Evolutionary conservation across 805 yeast genomes (phyloP).

Genomic region (Wickerhamomyces chaumierensis): DNA sequence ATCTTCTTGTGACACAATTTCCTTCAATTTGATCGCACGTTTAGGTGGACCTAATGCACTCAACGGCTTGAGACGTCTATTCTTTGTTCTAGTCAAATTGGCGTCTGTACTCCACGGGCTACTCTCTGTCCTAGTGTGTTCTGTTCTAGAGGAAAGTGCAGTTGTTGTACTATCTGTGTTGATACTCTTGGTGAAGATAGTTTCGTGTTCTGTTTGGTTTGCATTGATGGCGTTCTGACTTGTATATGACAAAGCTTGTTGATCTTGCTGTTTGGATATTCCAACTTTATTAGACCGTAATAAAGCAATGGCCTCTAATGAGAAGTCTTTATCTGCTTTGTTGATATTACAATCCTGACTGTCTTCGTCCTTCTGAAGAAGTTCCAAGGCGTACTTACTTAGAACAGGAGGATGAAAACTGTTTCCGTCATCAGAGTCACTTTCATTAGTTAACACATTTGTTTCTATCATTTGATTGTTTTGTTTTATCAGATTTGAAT

Average conservation of each 20-base stretch:
- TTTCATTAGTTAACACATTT: conserved; percentile 3
- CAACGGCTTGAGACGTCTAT: conserved; percentile 18
- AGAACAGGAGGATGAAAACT: conserved; percentile 49
- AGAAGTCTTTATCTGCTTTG: no score
- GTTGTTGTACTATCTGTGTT: not conserved
- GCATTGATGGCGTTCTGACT: conserved; percentile 8
- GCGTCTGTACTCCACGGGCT: conserved; percentile 1
- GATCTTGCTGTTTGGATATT: conserved; percentile 7
- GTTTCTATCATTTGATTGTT: not conserved
- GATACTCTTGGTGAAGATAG: conserved; percentile 13
- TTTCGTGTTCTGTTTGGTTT: conserved; percentile 14
- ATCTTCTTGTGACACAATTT: conserved; percentile 16
- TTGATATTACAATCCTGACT: no score
- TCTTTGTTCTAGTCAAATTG: not conserved
- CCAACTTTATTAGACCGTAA: no score
- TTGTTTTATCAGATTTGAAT: no score
- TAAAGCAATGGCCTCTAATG: no score
- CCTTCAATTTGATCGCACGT: conserved; percentile 15
- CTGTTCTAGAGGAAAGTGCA: no score
- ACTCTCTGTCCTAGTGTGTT: not conserved
- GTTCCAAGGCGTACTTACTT: conserved; percentile 45
- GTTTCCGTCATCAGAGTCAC: conserved; percentile 29
- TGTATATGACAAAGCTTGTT: conserved; percentile 3
- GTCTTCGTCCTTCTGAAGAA: conserved; percentile 28
- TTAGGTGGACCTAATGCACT: conserved; percentile 26